Conservation (phyloP, 257 asterid genomes). For the Nicotiana undulata region DNA sequence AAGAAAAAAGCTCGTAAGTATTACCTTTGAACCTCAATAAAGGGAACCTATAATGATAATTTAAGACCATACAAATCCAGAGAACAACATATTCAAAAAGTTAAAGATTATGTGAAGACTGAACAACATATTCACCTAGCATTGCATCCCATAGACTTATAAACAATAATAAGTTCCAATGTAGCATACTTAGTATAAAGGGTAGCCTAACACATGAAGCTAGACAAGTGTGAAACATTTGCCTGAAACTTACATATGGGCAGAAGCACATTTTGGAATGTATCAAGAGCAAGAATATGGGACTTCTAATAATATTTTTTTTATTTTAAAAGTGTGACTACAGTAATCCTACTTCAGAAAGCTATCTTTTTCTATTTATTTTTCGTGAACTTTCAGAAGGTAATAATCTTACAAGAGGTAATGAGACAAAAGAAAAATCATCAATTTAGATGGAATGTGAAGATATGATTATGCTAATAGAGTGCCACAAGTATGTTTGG, state of each 20-base stretch:
- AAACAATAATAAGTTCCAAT: not conserved
- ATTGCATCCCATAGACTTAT: not conserved
- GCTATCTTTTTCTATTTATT: not conserved
- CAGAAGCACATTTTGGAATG: not conserved
- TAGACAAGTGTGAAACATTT: too few species aligned
- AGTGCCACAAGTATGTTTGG: not conserved
- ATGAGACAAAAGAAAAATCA: not conserved
- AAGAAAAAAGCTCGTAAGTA: too few species aligned
- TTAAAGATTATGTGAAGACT: not conserved
- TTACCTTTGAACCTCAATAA: not conserved
- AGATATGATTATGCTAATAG: too few species aligned
- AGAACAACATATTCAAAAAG: not conserved
- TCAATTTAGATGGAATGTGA: too few species aligned
- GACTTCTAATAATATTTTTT: too few species aligned
- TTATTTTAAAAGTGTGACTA: too few species aligned
- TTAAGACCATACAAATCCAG: not conserved
- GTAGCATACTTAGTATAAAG: not conserved
- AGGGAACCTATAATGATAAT: not conserved
- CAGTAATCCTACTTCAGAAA: not conserved
- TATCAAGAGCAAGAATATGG: not conserved
- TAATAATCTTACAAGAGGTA: not conserved
- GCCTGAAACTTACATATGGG: not conserved
- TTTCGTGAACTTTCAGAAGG: not conserved
- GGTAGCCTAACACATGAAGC: too few species aligned
- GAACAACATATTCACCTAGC: not conserved